These are phyloP conservation scores for Botrytis byssoidea DNA, from an alignment of 2,329 filamentous ascomycete species.

Conservation along the genomic window DNA sequence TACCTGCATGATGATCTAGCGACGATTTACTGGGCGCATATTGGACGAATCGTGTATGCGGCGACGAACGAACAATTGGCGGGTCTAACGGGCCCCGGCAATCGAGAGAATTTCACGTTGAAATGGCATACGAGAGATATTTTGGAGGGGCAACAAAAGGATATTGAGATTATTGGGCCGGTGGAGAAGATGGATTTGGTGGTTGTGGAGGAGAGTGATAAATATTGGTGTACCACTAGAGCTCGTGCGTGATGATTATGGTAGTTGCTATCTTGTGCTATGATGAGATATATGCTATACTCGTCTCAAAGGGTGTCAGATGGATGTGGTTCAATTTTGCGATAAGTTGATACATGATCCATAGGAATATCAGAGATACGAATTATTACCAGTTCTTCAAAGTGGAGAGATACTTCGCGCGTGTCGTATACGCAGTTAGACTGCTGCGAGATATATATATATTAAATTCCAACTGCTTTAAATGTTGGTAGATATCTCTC, in stretches of 20 bases:
- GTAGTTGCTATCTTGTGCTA: no score
- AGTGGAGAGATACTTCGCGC: not conserved
- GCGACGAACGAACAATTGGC: constrained; percentile 49
- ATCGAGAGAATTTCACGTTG: constrained; percentile 53
- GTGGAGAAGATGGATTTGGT: constrained; percentile 45
- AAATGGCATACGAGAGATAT: constrained; percentile 49
- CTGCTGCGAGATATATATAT: not conserved
- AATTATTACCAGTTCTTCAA: not conserved
- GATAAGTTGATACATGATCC: not conserved
- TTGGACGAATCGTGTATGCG: constrained; percentile 51
- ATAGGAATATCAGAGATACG: not conserved
- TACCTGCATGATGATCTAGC: constrained; percentile 26
- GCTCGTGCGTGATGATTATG: not conserved
- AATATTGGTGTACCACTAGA: constrained; percentile 46
- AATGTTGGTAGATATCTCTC: not conserved
- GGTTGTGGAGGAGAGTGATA: constrained; percentile 47
- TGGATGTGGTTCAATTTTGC: not conserved
- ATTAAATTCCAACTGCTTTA: not conserved
- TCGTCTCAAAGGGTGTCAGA: not conserved
- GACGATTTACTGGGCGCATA: constrained; percentile 52
- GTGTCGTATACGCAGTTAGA: not conserved
- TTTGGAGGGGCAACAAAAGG: constrained; percentile 49
- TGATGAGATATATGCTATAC: not conserved
- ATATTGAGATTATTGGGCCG: constrained; percentile 50
- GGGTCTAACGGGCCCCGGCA: constrained; percentile 47